phyloP scores from a whole-genome alignment of 306 rosid genomes.

The Corylus avellana region DNA sequence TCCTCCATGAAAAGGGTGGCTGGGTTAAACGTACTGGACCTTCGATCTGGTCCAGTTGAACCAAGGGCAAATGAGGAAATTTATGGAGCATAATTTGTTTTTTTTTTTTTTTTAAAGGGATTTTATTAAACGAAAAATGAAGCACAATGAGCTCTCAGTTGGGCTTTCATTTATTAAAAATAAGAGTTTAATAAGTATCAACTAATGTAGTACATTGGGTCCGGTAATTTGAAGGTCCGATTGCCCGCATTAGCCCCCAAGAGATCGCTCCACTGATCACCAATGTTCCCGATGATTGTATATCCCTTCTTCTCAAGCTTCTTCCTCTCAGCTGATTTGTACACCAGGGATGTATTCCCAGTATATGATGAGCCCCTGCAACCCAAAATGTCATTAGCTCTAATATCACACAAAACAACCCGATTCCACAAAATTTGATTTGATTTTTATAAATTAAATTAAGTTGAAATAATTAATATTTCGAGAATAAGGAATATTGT shows the following conservation, averaged over 20 bases:
- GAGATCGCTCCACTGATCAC: conserved; percentile 77
- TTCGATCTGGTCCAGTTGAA: no score
- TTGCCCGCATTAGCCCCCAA: conserved; percentile 42
- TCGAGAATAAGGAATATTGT: no score
- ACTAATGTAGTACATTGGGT: conserved; percentile 61
- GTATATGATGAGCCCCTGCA: conserved; percentile 30
- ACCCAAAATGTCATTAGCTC: background rate
- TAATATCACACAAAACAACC: no score
- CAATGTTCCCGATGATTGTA: conserved; percentile 55
- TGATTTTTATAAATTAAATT: no score
- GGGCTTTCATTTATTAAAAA: background rate
- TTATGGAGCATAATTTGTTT: no score
- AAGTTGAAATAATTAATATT: no score
- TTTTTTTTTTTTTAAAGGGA: no score
- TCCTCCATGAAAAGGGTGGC: background rate
- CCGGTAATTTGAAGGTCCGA: conserved; percentile 68
- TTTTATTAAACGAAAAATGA: no score
- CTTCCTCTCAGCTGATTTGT: conserved; percentile 52
- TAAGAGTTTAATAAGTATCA: conserved; percentile 7
- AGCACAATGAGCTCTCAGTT: no score
- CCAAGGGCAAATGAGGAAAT: no score
- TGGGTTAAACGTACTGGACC: no score
- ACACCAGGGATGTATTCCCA: conserved; percentile 35
- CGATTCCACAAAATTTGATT: no score
- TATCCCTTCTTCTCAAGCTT: conserved; percentile 45